Percentiles rank a stretch among this genome's conserved stretches.
Conservation (phyloP, 2,329 filamentous ascomycete genomes). For the Fusarium algeriense region DNA sequence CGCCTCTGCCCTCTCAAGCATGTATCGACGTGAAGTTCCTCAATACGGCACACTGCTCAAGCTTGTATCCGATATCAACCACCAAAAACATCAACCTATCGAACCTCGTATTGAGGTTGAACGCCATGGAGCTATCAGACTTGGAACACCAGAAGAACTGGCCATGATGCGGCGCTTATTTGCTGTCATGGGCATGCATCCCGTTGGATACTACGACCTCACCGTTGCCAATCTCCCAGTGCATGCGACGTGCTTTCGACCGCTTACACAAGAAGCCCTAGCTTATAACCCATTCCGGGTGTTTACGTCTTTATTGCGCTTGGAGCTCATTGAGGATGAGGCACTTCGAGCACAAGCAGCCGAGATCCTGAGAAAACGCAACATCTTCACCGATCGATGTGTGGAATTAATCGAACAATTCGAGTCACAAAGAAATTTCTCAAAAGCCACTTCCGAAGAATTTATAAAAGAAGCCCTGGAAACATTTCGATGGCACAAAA, state of each 20-base stretch:
- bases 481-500: conserved; percentile 62
- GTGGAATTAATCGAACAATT: conserved; percentile 53
- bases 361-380: conserved; percentile 52
- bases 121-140: conserved; percentile 62
- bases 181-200: conserved; percentile 59
- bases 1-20: conserved; percentile 50
- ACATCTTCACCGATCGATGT: conserved; percentile 57
- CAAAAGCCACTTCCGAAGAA: conserved; percentile 46
- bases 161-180: conserved; percentile 59
- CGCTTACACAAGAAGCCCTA: conserved; percentile 51
- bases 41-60: conserved; percentile 51
- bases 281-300: conserved; percentile 53
- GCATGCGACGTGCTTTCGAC: conserved; percentile 65
- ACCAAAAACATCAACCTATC: neutral
- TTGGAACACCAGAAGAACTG: conserved; percentile 60
- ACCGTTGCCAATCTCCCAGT: conserved; percentile 61
- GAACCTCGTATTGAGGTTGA: conserved; percentile 38
- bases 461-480: conserved; percentile 60
- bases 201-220: conserved; percentile 66
- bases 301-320: conserved; percentile 54
- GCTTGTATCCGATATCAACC: conserved; percentile 49
- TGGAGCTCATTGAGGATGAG: conserved; percentile 55
- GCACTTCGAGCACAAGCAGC: conserved; percentile 50
- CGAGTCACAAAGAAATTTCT: conserved; percentile 50
- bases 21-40: conserved; percentile 54